Conservation (phyloP, 148 eudicot species). For the Dysphania ambrosioides region DNA sequence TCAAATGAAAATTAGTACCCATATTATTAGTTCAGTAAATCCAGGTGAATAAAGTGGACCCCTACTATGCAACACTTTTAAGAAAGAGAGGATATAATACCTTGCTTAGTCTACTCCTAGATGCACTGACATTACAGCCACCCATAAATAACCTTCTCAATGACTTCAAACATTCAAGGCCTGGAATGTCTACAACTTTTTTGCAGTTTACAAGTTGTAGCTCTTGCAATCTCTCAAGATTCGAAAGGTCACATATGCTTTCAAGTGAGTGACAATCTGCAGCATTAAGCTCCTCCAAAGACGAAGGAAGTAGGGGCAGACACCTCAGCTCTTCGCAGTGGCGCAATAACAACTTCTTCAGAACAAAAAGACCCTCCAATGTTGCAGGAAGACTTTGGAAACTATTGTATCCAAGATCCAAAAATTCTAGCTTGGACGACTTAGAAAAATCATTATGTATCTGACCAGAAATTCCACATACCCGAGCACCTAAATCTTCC, state of each 20-base stretch:
- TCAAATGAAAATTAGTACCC: too few relatives aligned
- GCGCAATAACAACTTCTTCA: conserved; percentile 37
- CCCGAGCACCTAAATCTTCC: conserved; percentile 49
- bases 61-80: neutral
- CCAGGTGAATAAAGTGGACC: too few relatives aligned
- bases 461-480: conserved; percentile 44
- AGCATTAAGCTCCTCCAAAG: conserved; percentile 46
- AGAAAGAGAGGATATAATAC: conserved; percentile 20
- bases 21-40: too few relatives aligned
- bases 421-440: conserved; percentile 38
- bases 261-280: conserved; percentile 47
- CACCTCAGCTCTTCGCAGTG: conserved; percentile 43
- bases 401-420: conserved; percentile 48
- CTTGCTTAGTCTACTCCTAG: conserved; percentile 37
- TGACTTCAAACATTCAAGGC: conserved; percentile 50
- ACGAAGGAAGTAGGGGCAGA: conserved; percentile 57
- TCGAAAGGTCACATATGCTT: conserved; percentile 42
- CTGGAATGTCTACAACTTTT: conserved; percentile 46
- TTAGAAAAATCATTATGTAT: conserved; percentile 44
- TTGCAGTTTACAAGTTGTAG: conserved; percentile 48
- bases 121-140: conserved; percentile 44
- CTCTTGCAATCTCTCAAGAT: conserved; percentile 42
- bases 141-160: conserved; percentile 50
- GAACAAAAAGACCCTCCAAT: conserved; percentile 38
- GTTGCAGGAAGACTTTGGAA: conserved; percentile 50